A percentile compares a stretch with the other conserved stretches of the same genome.
Conservation (phyloP, 495 filamentous ascomycete species). For the Mytilinidion resinicola region DNA sequence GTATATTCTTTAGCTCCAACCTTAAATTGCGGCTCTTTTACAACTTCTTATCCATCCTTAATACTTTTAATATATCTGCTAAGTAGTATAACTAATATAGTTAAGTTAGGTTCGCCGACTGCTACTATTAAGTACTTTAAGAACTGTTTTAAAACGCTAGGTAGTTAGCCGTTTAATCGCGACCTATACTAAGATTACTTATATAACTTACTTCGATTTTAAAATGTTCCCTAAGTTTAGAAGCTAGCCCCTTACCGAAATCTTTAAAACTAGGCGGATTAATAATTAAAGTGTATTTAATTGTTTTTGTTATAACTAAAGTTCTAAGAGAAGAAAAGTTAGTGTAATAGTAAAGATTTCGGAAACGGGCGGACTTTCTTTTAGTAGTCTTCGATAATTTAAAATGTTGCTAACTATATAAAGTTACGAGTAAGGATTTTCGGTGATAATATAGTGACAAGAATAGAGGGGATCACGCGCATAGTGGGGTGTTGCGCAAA, state of each 20-base stretch:
- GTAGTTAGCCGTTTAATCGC: not conserved
- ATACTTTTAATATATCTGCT: not conserved
- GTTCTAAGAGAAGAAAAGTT: not conserved
- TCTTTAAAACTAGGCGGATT: not conserved
- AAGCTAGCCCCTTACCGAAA: not conserved
- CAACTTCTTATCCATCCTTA: not conserved
- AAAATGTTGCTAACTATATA: not conserved
- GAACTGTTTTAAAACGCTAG: not conserved
- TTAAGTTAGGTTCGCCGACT: not conserved
- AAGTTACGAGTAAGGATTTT: not conserved
- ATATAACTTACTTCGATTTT: not conserved
- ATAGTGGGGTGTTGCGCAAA: not conserved
- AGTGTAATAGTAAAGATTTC: not conserved
- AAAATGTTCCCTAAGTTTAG: not conserved
- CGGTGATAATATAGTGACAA: not conserved
- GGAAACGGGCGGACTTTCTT: not conserved
- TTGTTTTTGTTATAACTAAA: not conserved
- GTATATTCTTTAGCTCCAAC: not conserved
- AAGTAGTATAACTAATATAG: not conserved
- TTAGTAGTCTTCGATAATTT: not conserved
- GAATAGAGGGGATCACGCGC: not conserved
- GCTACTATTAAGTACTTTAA: not conserved
- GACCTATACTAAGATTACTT: not conserved
- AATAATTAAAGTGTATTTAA: not conserved
- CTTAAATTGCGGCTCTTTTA: not conserved